A percentile compares a stretch with the other conserved stretches of the same genome.
These are phyloP conservation scores for Hypoxylon crocopeplum DNA, from an alignment of 495 filamentous ascomycete genomes.

Conservation along the genomic window DNA sequence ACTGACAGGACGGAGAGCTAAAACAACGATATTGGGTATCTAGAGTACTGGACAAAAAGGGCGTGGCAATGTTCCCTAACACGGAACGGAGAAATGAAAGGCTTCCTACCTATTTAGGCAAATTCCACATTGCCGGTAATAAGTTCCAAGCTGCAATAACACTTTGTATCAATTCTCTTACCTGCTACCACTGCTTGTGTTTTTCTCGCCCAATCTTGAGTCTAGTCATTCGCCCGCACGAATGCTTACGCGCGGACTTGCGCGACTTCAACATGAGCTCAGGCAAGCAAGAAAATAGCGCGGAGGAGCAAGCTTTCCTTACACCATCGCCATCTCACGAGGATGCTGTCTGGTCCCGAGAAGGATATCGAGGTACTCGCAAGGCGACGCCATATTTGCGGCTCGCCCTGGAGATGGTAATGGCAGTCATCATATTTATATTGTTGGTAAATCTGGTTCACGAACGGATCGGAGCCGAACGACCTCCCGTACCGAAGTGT, in stretches of 20 bases:
- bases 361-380: background rate
- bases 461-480: slow-evolving; percentile 17
- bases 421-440: slow-evolving; percentile 30
- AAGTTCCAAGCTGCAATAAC: background rate
- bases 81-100: slow-evolving; percentile 23
- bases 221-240: background rate
- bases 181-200: background rate
- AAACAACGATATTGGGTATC: no score
- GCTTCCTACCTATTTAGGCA: slow-evolving; percentile 27
- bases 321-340: slow-evolving; percentile 1
- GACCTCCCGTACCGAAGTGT: slow-evolving; percentile 37
- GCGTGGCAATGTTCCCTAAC: no score
- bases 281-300: slow-evolving; percentile 32
- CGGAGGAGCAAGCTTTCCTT: slow-evolving; percentile 46
- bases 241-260: background rate
- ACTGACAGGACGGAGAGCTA: no score
- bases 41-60: no score
- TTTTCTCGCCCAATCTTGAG: background rate
- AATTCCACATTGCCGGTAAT: slow-evolving; percentile 26
- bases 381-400: slow-evolving; percentile 23
- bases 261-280: slow-evolving; percentile 20
- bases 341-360: slow-evolving; percentile 23
- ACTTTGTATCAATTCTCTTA: background rate
- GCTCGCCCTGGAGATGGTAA: slow-evolving; percentile 33
- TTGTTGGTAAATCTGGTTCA: slow-evolving; percentile 12